Base-by-base conservation (phyloP, 345 rosid genomes). In the Erysimum cheiranthoides region DNA sequence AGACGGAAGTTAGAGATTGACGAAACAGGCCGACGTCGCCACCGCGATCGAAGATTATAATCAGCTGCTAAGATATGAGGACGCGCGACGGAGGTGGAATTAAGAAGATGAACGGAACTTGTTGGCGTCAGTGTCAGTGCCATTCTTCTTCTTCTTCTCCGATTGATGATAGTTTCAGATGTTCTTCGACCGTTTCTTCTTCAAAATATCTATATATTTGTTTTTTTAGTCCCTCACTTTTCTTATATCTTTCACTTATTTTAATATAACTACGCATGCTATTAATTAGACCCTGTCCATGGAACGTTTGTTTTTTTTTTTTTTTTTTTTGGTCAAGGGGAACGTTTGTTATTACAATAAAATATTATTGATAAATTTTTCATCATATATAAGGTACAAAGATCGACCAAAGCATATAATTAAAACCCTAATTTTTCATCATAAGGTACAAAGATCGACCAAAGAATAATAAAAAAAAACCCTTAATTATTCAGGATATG, bases 71-170 rank as follows among this genome's bases (percentile, higher is more conserved):
- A 52, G 12, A 78, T 36, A 13, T 49, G 59, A 49, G 36, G 61
- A 75, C 45, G 14, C 74, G 66, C 51, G 75, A 78, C 62, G 14
- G 49, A 43, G 36, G 67, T 67, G 39, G 71, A 66, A 45, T 1
- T 21, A 53, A 57, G 80, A 63, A 70, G 80, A 70, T 17, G 80
- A 70, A 63, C 28, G 53, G 76, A 77, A 65, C 67, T 36, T 56
- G 57, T 7, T 14, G n/a, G 38, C 18, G 61, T 12, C 50, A 61
- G 49, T 68, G 64, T 47, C 60, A 67, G 56, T 50, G 74, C 61
- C 79, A 75, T 75, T 67, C 61, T 76, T 46, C 58, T 54, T 59
- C 57, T 8, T 42, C 51, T 57, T 53, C 62, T 49, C 45, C 43
- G 17, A 35, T 16, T 35, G 71, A 43, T 32, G 25, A 56, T 21